These are phyloP conservation scores for Coniochaeta sp. DNA, from an alignment of 2,329 filamentous ascomycete genomes.

Conservation along the genomic window DNA sequence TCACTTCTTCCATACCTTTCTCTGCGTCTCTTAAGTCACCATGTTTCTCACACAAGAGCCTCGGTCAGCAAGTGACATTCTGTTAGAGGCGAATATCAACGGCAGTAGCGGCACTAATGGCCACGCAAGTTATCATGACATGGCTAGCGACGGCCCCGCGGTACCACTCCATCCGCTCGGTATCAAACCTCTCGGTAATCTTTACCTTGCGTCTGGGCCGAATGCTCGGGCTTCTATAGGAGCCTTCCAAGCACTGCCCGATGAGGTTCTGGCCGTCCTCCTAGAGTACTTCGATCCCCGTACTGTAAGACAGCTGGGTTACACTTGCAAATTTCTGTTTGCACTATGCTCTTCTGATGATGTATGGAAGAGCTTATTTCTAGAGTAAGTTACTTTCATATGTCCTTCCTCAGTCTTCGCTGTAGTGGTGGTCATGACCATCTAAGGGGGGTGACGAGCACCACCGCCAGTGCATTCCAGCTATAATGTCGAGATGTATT, in stretches of 20 bases:
- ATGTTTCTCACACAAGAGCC: neutral
- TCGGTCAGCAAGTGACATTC: neutral
- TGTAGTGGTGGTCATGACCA: too few relatives aligned
- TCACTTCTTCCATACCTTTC: neutral
- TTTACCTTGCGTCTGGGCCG: slow-evolving; percentile 55
- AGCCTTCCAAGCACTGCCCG: slow-evolving; percentile 60
- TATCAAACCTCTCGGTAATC: slow-evolving; percentile 83
- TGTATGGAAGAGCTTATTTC: slow-evolving; percentile 78
- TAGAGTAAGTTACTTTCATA: slow-evolving; percentile 60
- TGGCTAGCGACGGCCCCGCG: slow-evolving; percentile 15
- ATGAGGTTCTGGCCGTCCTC: slow-evolving; percentile 70
- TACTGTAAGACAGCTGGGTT: slow-evolving; percentile 59
- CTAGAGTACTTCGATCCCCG: slow-evolving; percentile 66
- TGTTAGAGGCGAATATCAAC: neutral
- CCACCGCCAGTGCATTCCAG: neutral
- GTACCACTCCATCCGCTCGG: slow-evolving; percentile 76
- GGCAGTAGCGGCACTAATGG: neutral
- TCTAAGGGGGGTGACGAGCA: neutral
- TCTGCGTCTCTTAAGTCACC: neutral
- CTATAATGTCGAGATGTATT: neutral
- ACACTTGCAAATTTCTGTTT: slow-evolving; percentile 78
- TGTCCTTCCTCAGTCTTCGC: neutral
- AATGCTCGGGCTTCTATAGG: slow-evolving; percentile 65
- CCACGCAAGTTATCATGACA: slow-evolving; percentile 2
- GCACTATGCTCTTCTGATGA: slow-evolving; percentile 81